Base-by-base conservation (phyloP, 768 basidiomycete species). In the Pleurotus platypus region DNA sequence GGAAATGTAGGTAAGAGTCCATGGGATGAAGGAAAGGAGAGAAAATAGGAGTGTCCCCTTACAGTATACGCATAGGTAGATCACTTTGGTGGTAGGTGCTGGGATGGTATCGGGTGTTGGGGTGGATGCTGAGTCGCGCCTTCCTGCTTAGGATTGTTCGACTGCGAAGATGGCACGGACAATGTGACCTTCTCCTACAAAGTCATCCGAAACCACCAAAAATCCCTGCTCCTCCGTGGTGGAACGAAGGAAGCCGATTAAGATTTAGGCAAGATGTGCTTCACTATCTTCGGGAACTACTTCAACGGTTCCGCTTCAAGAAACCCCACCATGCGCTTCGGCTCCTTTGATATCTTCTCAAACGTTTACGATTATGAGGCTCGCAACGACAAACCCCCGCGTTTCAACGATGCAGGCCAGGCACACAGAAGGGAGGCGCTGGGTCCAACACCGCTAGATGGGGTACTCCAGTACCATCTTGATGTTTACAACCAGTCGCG, bases 171-270 rank as follows among this genome's bases (percentile, higher is more conserved):
- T 20, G 62, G 58, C 6, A 55, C 57, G 24, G 62, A 63, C 56
- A 63, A 63, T 39, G 54, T 63, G 13, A 63, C 62, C 6, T 63
- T 61, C 50, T 63, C 62, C 16, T 60, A 63, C 49, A 59, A 63
- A 38, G 57, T 61, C 42, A 54, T 63, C 40, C 60, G 57, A 9
- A 63, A 63, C 46, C 62, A 63, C 45, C 60, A 62, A 27, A 64
- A 61, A 38, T 64, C 58, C 5, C 56, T 61, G 30, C 45, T 63
- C 8, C 50, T 58, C 18, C 60, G 55, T 24, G 58, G 55, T 5
- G 60, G 58, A 22, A 60, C 61, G 13, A 63, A 61, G 35, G 58
- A 63, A 39, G 55, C 58, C 12, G 51, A 55, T 51, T 37, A 56
- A 8, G 58, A 63, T 49, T 58, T 61, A n/a, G 58, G 60, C 2